Evolutionary conservation across 176 grass and related monocot genomes (phyloP).

Genomic region (Chloris gayana): DNA sequence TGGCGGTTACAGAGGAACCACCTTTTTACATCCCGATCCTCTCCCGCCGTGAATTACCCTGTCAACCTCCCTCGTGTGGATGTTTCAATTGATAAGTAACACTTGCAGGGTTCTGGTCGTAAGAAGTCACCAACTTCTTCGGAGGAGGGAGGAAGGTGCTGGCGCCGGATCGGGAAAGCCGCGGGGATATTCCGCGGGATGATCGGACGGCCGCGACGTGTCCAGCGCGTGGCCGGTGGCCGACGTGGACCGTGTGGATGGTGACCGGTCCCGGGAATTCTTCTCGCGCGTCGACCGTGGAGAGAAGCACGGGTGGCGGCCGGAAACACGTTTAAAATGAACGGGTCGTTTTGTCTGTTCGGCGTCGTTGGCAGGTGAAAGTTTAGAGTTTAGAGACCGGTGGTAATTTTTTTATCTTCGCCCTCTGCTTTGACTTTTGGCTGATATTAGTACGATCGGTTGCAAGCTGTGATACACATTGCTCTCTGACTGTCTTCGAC

Average conservation of each 20-base stretch:
- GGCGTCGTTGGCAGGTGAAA: neutral
- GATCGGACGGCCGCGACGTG: conserved; percentile 36
- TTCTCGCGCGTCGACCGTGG: conserved; percentile 20
- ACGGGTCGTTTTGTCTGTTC: neutral
- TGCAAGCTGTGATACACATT: neutral
- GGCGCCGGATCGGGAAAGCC: neutral
- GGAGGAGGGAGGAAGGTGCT: conserved; percentile 18
- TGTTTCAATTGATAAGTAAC: fast-evolving
- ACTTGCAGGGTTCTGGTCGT: fast-evolving
- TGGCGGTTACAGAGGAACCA: fast-evolving
- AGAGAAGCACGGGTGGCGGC: conserved; percentile 21
- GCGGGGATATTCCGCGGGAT: conserved; percentile 41
- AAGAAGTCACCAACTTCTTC: neutral
- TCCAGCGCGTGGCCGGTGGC: neutral
- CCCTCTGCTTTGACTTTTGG: neutral
- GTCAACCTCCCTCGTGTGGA: neutral
- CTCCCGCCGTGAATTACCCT: fast-evolving
- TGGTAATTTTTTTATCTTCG: neutral
- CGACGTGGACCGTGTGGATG: conserved; percentile 4
- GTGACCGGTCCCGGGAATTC: neutral
- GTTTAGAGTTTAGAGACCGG: neutral
- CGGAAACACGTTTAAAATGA: conserved; percentile 41
- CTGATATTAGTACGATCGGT: neutral
- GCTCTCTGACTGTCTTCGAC: no score
- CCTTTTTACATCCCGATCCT: neutral